phyloP scores from a whole-genome alignment of 345 rosid genomes.

The Eucalyptus paniculata region DNA sequence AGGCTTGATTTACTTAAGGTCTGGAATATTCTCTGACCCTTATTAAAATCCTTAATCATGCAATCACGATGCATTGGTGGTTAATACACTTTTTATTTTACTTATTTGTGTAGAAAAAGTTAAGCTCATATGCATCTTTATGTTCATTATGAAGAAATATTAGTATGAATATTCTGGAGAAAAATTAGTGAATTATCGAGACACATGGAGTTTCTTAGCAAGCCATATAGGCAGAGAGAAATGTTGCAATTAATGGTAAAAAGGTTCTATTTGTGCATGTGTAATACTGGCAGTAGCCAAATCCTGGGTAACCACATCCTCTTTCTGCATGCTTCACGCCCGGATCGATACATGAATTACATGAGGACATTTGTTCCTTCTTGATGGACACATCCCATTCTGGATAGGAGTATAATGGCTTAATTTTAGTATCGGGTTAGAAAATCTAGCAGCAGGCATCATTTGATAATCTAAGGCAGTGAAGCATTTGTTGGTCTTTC shows the following conservation, averaged over 20 bases:
- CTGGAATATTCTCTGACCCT: neutral
- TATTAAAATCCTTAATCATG: neutral
- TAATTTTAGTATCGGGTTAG: neutral
- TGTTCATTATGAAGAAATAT: neutral
- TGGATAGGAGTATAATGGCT: neutral
- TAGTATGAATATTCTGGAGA: neutral
- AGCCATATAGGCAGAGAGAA: neutral
- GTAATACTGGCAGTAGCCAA: neutral
- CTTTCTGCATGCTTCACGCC: neutral
- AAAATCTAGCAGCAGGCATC: neutral
- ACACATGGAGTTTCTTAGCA: neutral
- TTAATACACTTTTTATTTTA: neutral
- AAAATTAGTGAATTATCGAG: neutral
- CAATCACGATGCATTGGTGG: neutral
- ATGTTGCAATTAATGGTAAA: neutral
- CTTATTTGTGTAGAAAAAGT: neutral
- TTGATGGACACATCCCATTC: neutral
- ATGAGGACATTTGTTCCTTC: neutral
- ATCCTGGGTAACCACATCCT: neutral
- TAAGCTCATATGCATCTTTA: neutral
- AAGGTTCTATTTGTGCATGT: neutral
- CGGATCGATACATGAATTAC: fast-evolving
- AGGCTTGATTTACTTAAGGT: constrained; percentile 86
- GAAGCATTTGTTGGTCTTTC: neutral
- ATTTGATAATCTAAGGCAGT: neutral